A percentile compares a stretch with the other conserved stretches of the same genome.
Evolutionary conservation across 352 stramenopile genomes (phyloP).

Genomic region (Phytophthora nicotianae): DNA sequence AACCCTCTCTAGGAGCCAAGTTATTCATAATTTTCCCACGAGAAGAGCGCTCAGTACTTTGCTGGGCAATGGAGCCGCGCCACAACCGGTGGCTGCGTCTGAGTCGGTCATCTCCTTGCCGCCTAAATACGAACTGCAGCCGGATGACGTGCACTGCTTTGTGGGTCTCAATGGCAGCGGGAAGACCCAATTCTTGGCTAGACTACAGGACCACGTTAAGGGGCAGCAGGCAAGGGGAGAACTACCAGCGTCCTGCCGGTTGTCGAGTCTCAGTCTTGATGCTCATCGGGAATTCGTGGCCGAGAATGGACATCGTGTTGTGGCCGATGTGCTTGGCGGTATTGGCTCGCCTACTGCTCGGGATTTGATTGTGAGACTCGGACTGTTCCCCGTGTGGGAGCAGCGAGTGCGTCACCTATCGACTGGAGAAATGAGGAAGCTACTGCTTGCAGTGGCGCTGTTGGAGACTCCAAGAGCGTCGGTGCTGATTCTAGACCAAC

Average conservation of each 20-base stretch:
- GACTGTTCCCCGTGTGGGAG: conserved; percentile 90
- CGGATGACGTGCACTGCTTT: conserved; percentile 73
- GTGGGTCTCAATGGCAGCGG: conserved; percentile 74
- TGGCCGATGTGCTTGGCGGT: conserved; percentile 72
- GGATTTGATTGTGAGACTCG: conserved; percentile 92
- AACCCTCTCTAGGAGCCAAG: background rate
- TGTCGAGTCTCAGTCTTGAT: conserved; percentile 80
- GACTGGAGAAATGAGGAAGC: conserved; percentile 93
- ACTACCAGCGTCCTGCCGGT: conserved; percentile 33
- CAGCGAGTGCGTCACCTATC: conserved; percentile 85
- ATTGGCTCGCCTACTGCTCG: conserved; percentile 72
- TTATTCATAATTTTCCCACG: conserved; percentile 13
- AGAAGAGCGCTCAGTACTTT: conserved; percentile 19
- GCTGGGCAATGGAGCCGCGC: conserved; percentile 13
- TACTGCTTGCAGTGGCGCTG: conserved; percentile 88
- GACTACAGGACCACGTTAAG: conserved; percentile 44
- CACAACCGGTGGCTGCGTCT: conserved; percentile 13
- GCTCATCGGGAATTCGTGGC: conserved; percentile 84
- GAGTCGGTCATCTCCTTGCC: conserved; percentile 42
- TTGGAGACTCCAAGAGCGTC: conserved; percentile 66
- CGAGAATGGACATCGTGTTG: conserved; percentile 54
- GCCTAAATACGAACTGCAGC: conserved; percentile 47
- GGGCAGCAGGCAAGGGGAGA: conserved; percentile 24
- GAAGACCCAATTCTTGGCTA: conserved; percentile 62
- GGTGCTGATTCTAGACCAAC: conserved; percentile 92